phyloP scores from a whole-genome alignment of 164 flowering plant species.

The Houttuynia cordata region DNA sequence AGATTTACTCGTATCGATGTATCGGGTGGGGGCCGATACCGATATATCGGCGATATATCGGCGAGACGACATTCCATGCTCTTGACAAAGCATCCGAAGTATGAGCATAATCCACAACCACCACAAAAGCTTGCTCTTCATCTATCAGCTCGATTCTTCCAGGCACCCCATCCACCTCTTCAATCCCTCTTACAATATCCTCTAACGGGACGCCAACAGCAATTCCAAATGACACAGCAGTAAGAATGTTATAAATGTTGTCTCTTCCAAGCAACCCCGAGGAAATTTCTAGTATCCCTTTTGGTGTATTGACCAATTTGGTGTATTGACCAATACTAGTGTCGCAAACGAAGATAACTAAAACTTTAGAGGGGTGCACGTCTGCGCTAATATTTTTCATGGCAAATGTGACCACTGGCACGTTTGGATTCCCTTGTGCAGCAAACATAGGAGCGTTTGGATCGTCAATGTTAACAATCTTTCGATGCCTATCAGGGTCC shows the following conservation, averaged over 20 bases:
- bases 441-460: slow-evolving; percentile 70
- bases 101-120: slow-evolving; percentile 79
- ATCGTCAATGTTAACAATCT: slow-evolving; percentile 84
- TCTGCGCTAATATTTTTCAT: slow-evolving; percentile 80
- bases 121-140: slow-evolving; percentile 93
- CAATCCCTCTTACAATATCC: slow-evolving; percentile 92
- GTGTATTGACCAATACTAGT: slow-evolving; percentile 82
- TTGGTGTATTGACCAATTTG: slow-evolving; percentile 85
- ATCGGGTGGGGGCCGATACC: no score
- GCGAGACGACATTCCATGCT: no score
- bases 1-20: no score
- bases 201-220: slow-evolving; percentile 92
- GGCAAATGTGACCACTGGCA: slow-evolving; percentile 86
- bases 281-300: slow-evolving; percentile 88
- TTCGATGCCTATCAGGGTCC: slow-evolving; percentile 75
- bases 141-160: slow-evolving; percentile 93
- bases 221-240: slow-evolving; percentile 89
- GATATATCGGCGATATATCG: no score
- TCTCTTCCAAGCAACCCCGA: slow-evolving; percentile 93
- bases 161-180: slow-evolving; percentile 94
- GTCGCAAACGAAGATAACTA: slow-evolving; percentile 90
- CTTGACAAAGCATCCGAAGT: slow-evolving; percentile 82
- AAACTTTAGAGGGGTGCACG: slow-evolving; percentile 73
- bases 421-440: slow-evolving; percentile 66
- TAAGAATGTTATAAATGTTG: slow-evolving; percentile 81